These are phyloP conservation scores for Pleurotus tuoliensis DNA, from an alignment of 768 basidiomycete species.

Conservation along the genomic window DNA sequence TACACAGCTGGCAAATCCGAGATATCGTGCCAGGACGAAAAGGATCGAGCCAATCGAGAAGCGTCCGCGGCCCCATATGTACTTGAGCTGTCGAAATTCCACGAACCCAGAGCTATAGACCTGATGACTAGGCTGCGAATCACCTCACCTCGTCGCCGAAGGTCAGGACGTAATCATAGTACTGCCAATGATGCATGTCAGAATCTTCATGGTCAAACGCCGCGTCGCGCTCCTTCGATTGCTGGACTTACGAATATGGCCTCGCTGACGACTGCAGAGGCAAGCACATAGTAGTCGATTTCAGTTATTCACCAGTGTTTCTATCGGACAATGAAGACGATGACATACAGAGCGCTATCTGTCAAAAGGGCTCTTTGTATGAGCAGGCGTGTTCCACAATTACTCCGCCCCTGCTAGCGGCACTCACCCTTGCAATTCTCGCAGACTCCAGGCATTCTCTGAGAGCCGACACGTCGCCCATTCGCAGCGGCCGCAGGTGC, in stretches of 20 bases:
- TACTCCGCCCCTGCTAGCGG: too few species aligned
- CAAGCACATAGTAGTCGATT: too few species aligned
- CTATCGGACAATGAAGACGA: too few species aligned
- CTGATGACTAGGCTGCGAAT: too few species aligned
- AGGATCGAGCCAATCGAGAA: neutral
- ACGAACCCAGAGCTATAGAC: too few species aligned
- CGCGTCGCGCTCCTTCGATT: too few species aligned
- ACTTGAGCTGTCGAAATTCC: neutral
- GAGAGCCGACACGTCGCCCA: too few species aligned
- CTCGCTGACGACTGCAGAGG: neutral
- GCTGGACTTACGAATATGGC: neutral
- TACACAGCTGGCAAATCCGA: neutral
- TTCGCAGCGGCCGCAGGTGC: too few species aligned
- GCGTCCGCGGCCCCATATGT: neutral
- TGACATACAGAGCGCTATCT: conserved; percentile 1
- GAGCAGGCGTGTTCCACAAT: too few species aligned
- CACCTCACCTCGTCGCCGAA: neutral
- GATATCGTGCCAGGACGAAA: conserved; percentile 1
- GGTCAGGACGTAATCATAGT: conserved; percentile 1
- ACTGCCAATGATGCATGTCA: neutral
- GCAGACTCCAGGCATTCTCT: too few species aligned
- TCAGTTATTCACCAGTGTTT: too few species aligned
- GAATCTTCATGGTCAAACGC: neutral
- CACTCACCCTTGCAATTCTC: too few species aligned
- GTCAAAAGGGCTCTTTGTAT: neutral